These are phyloP conservation scores for Calycina herbarum DNA, from an alignment of 2,329 filamentous ascomycete genomes.

Conservation along the genomic window DNA sequence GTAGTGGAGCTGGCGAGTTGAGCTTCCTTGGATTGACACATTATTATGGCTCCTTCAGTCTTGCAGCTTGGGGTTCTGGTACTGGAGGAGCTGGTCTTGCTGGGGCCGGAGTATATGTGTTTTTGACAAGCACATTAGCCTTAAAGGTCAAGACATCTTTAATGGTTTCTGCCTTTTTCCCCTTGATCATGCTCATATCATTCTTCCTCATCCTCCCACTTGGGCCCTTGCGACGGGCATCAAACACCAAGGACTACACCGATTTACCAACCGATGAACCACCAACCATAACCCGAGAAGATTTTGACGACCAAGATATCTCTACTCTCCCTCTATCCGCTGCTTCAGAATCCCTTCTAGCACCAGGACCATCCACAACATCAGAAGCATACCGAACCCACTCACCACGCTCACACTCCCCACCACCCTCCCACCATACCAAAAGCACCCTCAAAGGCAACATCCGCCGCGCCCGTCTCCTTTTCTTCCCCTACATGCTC, in stretches of 20 bases:
- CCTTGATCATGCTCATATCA: conserved; percentile 77
- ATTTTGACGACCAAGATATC: conserved; percentile 41
- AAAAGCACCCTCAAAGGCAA: conserved; percentile 45
- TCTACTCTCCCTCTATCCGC: conserved; percentile 40
- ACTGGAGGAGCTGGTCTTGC: conserved; percentile 87
- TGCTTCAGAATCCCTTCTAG: conserved; percentile 51
- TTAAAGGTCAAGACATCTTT: conserved; percentile 74
- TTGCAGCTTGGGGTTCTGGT: conserved; percentile 90
- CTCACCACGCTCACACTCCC: conserved; percentile 18
- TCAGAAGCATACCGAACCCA: conserved; percentile 43
- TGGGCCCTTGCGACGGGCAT: conserved; percentile 57
- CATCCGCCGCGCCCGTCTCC: conserved; percentile 63
- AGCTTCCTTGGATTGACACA: conserved; percentile 91
- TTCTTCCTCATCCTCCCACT: conserved; percentile 82
- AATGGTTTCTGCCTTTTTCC: conserved; percentile 75
- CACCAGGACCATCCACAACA: conserved; percentile 44
- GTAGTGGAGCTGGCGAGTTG: conserved; percentile 83
- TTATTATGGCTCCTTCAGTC: conserved; percentile 83
- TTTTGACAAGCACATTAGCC: conserved; percentile 77
- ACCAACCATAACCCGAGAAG: conserved; percentile 24
- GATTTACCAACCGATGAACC: conserved; percentile 47
- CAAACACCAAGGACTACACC: conserved; percentile 53
- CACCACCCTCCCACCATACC: conserved; percentile 11
- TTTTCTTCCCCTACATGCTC: conserved; percentile 84
- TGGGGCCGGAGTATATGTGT: conserved; percentile 83